Evolutionary conservation across 2,329 filamentous ascomycete genomes (phyloP), one percentile per base, ranked within the genome.

Genomic region (Pestalotiopsis sp.): DNA sequence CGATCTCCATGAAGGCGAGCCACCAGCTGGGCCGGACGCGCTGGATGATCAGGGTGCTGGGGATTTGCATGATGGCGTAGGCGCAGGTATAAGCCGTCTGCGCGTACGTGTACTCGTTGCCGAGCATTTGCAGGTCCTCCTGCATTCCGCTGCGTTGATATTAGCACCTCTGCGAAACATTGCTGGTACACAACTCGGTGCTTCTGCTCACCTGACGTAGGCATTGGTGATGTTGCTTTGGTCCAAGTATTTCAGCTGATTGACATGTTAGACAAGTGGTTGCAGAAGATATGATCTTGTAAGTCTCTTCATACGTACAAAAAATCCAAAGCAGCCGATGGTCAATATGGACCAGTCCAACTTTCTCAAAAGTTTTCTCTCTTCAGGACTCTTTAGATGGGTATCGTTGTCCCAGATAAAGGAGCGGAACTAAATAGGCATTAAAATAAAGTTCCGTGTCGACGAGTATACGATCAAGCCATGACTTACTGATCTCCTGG

Each of bases 381-480:
- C 76, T 23, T 73, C 74, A 4, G 69, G 67, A 23, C 62, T 70
- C 66, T 77, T 77, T 57, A 76, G 72, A 64, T 75, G 74, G 17
- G 73, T 73, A 65, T 76, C 74, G 2, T 72, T 73, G 63, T 77
- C 75, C 75, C 75, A 77, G 36, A 77, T 75, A 71, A 74, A 76
- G 11, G 74, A 75, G 4, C 66, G 66, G 25, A 67, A 67, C 64
- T 66, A 59, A 49, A 4, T 2, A 20, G 9, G 9, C 13, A 38
- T 56, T 25, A 36, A 12, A 27, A 38, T 2, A 58, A 1, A 1
- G 12, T 39, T 2, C 38, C n/a, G 20, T 38, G 14, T 23, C 17
- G 39, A n/a, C 20, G n/a, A 41, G 13, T 12, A 45, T 36, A 39
- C 27, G 20, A 11, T 23, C 25, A 14, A 38, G 13, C 23, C 57